These are phyloP conservation scores for Umbellularia californica DNA, from an alignment of 164 flowering plant species.

Conservation along the genomic window DNA sequence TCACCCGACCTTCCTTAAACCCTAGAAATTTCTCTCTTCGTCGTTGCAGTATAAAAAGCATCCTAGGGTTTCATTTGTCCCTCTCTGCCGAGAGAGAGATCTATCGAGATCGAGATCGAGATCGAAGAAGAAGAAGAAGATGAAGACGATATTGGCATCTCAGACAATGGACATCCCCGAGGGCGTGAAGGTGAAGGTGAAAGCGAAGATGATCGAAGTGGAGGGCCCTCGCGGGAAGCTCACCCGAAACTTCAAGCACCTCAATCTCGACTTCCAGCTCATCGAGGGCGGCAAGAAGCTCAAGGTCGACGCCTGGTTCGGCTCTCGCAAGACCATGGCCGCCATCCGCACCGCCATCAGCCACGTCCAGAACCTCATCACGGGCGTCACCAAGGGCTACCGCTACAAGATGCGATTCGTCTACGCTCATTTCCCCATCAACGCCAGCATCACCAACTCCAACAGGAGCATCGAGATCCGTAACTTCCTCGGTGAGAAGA, in stretches of 20 bases:
- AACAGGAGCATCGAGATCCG: constrained; percentile 44
- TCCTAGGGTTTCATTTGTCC: not conserved
- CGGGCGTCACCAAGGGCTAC: constrained; percentile 64
- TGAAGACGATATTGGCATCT: constrained; percentile 66
- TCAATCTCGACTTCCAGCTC: constrained; percentile 62
- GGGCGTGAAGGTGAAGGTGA: constrained; percentile 23
- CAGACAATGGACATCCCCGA: constrained; percentile 68
- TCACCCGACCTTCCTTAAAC: not conserved
- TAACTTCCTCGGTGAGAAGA: constrained; percentile 52
- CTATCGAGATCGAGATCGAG: not conserved
- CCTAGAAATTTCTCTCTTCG: not conserved
- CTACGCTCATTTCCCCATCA: constrained; percentile 74
- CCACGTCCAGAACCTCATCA: constrained; percentile 54
- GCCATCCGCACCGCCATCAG: constrained; percentile 64
- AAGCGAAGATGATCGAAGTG: constrained; percentile 54
- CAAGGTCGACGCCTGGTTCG: constrained; percentile 68
- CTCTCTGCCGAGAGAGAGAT: not conserved
- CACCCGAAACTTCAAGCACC: constrained; percentile 20
- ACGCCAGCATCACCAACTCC: constrained; percentile 47
- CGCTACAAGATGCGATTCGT: constrained; percentile 71
- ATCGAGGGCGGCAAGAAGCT: constrained; percentile 43
- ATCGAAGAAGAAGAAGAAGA: constrained; percentile 7
- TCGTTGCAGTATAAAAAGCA: not conserved
- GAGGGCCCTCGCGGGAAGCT: constrained; percentile 67
- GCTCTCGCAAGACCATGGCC: constrained; percentile 56